These are phyloP conservation scores for Botryococcus braunii DNA, from an alignment of 163 green algal genomes.

Conservation along the genomic window DNA sequence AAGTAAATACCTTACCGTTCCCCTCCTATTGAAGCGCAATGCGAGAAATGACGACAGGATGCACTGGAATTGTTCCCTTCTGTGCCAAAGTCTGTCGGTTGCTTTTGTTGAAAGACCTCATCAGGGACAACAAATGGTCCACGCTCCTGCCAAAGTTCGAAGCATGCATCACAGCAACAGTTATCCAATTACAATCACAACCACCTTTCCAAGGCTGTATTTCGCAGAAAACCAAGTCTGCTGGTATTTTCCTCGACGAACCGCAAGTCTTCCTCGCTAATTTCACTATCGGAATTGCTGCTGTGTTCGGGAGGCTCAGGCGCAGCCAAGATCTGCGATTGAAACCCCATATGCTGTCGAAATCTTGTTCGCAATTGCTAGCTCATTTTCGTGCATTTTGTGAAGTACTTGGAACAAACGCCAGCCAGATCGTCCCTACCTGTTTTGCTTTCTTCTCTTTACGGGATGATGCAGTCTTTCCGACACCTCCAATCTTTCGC, in stretches of 20 bases:
- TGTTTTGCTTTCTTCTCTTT: no score
- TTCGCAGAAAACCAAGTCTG: constrained; percentile 23
- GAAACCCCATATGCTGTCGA: no score
- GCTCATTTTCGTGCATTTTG: no score
- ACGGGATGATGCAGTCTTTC: no score
- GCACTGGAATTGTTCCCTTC: neutral
- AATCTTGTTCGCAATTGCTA: no score
- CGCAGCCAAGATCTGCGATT: no score
- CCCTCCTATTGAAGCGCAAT: no score
- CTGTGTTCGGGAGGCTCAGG: constrained; percentile 1
- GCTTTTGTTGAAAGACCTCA: constrained; percentile 6
- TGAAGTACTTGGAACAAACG: no score
- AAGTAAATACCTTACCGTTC: no score
- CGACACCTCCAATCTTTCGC: no score
- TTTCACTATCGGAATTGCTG: constrained; percentile 7
- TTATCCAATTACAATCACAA: neutral
- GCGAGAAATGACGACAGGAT: no score
- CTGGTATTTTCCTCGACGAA: constrained; percentile 23
- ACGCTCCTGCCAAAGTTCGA: neutral
- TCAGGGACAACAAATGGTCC: neutral
- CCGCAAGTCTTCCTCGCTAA: constrained; percentile 29
- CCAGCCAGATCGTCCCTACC: no score
- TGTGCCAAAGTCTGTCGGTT: neutral
- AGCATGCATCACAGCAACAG: neutral
- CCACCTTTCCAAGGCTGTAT: constrained; percentile 15